These are phyloP conservation scores for Talaromyces sp. DNA, from an alignment of 2,329 filamentous ascomycete species.

Conservation along the genomic window DNA sequence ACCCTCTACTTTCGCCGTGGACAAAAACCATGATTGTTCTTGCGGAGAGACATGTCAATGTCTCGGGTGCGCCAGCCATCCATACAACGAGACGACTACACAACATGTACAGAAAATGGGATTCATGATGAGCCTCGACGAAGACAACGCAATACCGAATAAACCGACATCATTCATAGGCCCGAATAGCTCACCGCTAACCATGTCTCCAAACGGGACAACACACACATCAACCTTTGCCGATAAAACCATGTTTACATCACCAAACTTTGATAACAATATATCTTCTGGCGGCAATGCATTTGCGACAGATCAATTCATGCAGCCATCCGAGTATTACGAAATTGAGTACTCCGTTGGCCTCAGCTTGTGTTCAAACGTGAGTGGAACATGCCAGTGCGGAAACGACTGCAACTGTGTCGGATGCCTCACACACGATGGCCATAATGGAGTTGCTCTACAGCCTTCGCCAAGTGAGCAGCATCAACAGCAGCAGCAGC, in stretches of 20 bases:
- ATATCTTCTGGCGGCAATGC: slow-evolving; percentile 15
- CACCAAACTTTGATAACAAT: slow-evolving; percentile 6
- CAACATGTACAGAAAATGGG: slow-evolving; percentile 45
- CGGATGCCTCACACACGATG: slow-evolving; percentile 51
- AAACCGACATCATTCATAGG: slow-evolving; percentile 19
- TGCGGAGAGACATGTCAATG: slow-evolving; percentile 45
- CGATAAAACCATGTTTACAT: slow-evolving; percentile 1
- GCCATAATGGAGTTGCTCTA: slow-evolving; percentile 43
- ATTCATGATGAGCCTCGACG: slow-evolving; percentile 33
- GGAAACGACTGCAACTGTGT: slow-evolving; percentile 49
- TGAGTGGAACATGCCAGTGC: slow-evolving; percentile 49
- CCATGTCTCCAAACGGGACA: neutral
- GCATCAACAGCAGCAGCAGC: neutral
- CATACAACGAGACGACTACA: slow-evolving; percentile 43
- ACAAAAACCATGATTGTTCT: slow-evolving; percentile 32
- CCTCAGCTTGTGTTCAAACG: slow-evolving; percentile 41
- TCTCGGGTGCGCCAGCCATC: slow-evolving; percentile 43
- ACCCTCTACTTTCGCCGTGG: slow-evolving; percentile 11
- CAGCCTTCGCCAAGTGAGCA: slow-evolving; percentile 16
- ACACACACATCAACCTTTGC: neutral
- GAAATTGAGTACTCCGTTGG: slow-evolving; percentile 39
- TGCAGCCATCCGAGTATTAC: slow-evolving; percentile 40
- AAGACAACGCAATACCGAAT: slow-evolving; percentile 21
- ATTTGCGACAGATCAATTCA: slow-evolving; percentile 25
- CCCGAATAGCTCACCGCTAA: slow-evolving; percentile 12